These are phyloP conservation scores for Ceratocystis destructans DNA, from an alignment of 2,329 filamentous ascomycete species.

Conservation along the genomic window DNA sequence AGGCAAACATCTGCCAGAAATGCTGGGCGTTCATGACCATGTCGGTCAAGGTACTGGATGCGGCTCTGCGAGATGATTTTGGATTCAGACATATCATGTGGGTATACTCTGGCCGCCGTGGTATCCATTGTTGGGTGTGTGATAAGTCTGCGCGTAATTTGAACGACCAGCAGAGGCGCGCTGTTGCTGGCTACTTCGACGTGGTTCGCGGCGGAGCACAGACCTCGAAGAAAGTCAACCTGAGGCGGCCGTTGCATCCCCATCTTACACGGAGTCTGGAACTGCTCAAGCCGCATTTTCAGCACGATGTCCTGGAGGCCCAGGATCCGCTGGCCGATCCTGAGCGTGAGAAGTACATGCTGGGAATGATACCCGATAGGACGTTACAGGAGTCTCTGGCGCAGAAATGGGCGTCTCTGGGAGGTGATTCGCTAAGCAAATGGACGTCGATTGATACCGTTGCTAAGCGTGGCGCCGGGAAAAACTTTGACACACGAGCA, in stretches of 20 bases:
- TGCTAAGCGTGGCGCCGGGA: conserved; percentile 61
- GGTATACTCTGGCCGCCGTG: conserved; percentile 95
- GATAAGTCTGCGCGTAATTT: conserved; percentile 73
- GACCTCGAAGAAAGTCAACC: conserved; percentile 73
- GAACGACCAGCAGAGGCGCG: conserved; percentile 72
- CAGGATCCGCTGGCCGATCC: conserved; percentile 73
- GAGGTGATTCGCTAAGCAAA: conserved; percentile 62
- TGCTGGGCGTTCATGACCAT: conserved; percentile 98
- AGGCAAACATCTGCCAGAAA: conserved; percentile 82
- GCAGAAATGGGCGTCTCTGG: conserved; percentile 79
- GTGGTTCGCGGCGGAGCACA: conserved; percentile 77
- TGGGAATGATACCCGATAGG: conserved; percentile 73
- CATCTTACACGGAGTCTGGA: conserved; percentile 80
- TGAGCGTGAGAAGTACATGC: conserved; percentile 60
- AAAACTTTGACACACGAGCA: conserved; percentile 55
- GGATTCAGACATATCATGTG: conserved; percentile 94
- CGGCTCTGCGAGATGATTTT: conserved; percentile 81
- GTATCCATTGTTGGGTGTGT: conserved; percentile 96
- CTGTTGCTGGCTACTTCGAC: conserved; percentile 81
- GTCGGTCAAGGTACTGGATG: conserved; percentile 87
- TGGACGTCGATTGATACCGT: conserved; percentile 89
- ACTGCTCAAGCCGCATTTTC: conserved; percentile 72
- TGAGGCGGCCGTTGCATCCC: conserved; percentile 75
- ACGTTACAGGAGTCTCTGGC: conserved; percentile 63
- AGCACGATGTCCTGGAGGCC: conserved; percentile 61